Evolutionary conservation across 257 asterid species (phyloP), one percentile per base, ranked within the genome.

Genomic region (Solanum bulbocastanum): DNA sequence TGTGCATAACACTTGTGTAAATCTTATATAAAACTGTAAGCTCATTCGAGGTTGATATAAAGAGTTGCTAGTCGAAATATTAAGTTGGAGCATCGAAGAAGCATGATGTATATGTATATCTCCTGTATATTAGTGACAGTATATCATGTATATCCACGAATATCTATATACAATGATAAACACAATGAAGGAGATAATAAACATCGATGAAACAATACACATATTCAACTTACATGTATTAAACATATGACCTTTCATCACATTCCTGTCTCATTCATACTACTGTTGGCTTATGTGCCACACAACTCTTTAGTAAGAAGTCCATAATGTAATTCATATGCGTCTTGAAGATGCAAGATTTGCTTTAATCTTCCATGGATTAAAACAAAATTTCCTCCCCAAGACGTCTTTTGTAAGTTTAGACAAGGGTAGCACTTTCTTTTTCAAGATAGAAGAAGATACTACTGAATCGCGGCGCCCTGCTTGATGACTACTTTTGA

Each of bases 361-460:
- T 35, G 49, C 85, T 30, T 20, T 75, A 49, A 78, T 30, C 16
- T 78, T 87, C 62, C 78, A 14, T 8, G 90, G 90, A 79, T 42
- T 66, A 60, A 86, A 87, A 86, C 92, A 86, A 16, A 87, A 76
- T n/a, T 65, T 33, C 13, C 89, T 84, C 66, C 81, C 68, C 8
- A 87, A 81, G 13, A 75, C 14, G 83, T 89, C 83, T 73, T 75
- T 87, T 56, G 89, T 68, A 49, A 83, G 22, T 81, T 66, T 83
- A 1, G 91, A 83, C 25, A 90, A 68, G n/a, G 83, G 12, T 2
- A 32, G 13, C 46, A 65, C 84, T 39, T 83, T 83, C 9, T 76
- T 75, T 30, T 40, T 72, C 9, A 22, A 5, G 8, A 83, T 66
- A 46, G 86, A 86, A 56, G 90, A 78, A 52, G 22, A 44, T 35